A percentile compares a stretch with the other conserved stretches of the same genome.
phyloP scores from a whole-genome alignment of 2,329 filamentous ascomycete genomes.

The Trichoderma sp. region DNA sequence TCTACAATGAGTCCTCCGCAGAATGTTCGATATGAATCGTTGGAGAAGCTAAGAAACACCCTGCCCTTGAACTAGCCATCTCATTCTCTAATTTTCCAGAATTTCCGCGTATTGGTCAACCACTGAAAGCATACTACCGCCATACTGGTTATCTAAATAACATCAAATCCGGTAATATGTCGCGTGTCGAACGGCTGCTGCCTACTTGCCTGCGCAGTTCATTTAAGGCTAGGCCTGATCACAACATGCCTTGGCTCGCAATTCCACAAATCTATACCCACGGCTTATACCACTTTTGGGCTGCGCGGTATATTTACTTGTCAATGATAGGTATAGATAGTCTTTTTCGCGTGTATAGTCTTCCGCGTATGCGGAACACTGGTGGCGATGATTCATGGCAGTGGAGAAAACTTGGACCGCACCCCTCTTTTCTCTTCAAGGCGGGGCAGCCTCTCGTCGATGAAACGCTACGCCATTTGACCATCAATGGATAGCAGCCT shows the following conservation, averaged over 20 bases:
- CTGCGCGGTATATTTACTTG: neutral
- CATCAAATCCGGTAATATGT: neutral
- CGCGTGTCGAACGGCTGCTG: neutral
- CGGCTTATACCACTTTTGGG: neutral
- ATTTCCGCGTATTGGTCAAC: neutral
- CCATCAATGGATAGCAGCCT: neutral
- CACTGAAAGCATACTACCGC: neutral
- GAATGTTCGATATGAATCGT: neutral
- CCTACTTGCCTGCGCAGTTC: neutral
- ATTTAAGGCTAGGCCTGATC: neutral
- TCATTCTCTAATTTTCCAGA: neutral
- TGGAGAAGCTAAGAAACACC: neutral
- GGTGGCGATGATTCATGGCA: neutral
- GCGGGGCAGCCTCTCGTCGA: neutral
- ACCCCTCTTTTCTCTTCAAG: neutral
- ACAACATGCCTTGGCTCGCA: neutral
- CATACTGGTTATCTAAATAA: neutral
- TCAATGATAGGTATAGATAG: neutral
- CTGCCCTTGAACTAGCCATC: neutral
- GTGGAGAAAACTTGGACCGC: neutral
- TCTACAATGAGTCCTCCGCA: neutral
- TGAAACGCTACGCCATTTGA: neutral
- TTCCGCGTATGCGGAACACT: neutral
- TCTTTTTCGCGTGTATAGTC: neutral
- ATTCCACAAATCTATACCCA: neutral